These are phyloP conservation scores for Scheffersomyces titani DNA, from an alignment of 1,139 yeast genomes.

Conservation along the genomic window DNA sequence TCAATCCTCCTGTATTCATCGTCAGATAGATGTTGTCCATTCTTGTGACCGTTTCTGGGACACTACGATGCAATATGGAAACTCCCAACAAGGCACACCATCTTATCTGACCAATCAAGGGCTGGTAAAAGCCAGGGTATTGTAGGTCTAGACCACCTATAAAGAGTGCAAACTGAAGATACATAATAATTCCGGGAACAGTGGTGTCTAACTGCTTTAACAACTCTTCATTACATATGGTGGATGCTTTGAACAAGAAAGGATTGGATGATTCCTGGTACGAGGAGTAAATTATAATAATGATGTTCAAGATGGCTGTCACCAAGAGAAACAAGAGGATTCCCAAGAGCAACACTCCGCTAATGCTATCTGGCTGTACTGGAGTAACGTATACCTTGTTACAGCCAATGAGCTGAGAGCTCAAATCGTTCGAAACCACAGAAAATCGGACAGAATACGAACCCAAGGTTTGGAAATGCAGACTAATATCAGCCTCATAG, in stretches of 20 bases:
- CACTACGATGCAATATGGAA: slow-evolving; percentile 12
- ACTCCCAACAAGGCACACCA: slow-evolving; percentile 43
- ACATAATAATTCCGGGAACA: slow-evolving; percentile 47
- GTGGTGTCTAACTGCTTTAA: slow-evolving; percentile 61
- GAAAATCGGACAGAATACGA: slow-evolving; percentile 42
- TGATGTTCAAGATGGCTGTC: slow-evolving; percentile 42
- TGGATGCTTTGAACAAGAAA: slow-evolving; percentile 57
- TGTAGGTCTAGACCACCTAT: slow-evolving; percentile 55
- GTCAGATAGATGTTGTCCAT: slow-evolving; percentile 40
- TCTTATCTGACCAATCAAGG: slow-evolving; percentile 42
- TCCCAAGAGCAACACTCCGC: slow-evolving; percentile 37
- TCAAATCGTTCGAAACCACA: slow-evolving; percentile 38
- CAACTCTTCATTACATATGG: slow-evolving; percentile 60
- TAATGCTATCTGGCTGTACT: slow-evolving; percentile 31
- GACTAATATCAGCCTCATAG: slow-evolving; percentile 37
- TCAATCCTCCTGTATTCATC: slow-evolving; percentile 33
- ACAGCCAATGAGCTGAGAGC: slow-evolving; percentile 48
- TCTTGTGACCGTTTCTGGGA: slow-evolving; percentile 7
- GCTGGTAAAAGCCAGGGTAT: slow-evolving; percentile 69
- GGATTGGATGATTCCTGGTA: slow-evolving; percentile 66
- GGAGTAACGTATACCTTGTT: slow-evolving; percentile 53
- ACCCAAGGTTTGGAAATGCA: slow-evolving; percentile 39
- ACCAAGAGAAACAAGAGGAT: slow-evolving; percentile 43
- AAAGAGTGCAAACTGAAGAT: slow-evolving; percentile 61
- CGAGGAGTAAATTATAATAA: slow-evolving; percentile 52